Evolutionary conservation across 2,329 filamentous ascomycete species (phyloP), one percentile per base, ranked within the genome.

Genomic region (Gnomoniopsis sp.): DNA sequence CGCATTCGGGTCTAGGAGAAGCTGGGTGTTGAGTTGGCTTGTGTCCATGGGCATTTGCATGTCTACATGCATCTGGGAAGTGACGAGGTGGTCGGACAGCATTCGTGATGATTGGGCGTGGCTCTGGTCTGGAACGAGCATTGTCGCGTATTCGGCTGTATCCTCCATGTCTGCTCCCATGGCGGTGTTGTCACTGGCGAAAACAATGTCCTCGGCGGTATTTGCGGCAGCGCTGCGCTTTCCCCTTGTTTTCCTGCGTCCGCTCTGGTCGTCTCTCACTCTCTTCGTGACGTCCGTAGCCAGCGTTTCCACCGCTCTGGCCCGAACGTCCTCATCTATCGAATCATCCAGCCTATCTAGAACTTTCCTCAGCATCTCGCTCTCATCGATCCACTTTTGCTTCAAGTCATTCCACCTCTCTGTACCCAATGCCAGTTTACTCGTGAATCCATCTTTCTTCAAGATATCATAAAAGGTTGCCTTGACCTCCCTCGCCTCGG

Each of bases 221-320:
- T 55, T 58, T 54, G 53, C 58, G 23, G 34, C 43, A 23, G 30
- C 41, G 26, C 46, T 38, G n/a, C 41, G 30, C 38, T 54, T 54
- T 46, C 49, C 47, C 64, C 61, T 62, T 21, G 23, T 15, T 17
- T 22, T 52, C 55, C 67, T 55, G 57, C 79, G 78, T 64, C 83
- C 84, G 1, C 77, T 77, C 60, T 84, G 82, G 63, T 90, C 87
- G 65, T 91, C 88, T 38, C 88, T 83, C 55, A 89, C 79, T 50
- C 90, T 81, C 73, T 93, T 93, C 81, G 90, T 87, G 19, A 91
- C 88, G 71, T 93, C 90, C 53, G 86, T 81, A 54, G 88, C 88
- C 3, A 95, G 74, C 0, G 89, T 78, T 62, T 93, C 88, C 49
- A 93, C 71, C 1, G 88, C 89, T 63, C 83, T 86, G 1, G 88